Conservation (phyloP, 305 asterid genomes). For the Fraxinus albicans region DNA sequence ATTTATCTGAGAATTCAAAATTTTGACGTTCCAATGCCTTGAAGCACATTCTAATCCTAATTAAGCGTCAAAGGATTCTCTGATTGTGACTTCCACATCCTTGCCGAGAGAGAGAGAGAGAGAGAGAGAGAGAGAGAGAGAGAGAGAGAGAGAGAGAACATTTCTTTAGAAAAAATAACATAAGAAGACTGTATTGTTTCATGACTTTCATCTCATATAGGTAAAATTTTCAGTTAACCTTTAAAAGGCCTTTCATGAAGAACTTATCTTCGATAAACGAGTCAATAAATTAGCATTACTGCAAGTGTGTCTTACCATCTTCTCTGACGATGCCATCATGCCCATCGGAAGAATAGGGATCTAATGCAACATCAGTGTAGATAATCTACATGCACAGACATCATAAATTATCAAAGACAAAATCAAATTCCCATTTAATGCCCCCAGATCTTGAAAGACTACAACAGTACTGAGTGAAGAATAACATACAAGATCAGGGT, state of each 20-base stretch:
- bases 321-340: slow-evolving; percentile 98
- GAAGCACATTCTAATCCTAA: background rate
- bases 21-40: background rate
- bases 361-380: slow-evolving; percentile 93
- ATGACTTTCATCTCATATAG: background rate
- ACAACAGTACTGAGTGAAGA: slow-evolving; percentile 8
- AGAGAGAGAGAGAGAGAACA: too few relatives aligned
- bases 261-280: background rate
- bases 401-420: slow-evolving; percentile 12
- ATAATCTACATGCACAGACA: slow-evolving; percentile 52
- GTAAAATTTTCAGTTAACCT: background rate
- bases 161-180: background rate
- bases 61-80: background rate
- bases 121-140: too few relatives aligned
- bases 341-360: slow-evolving; percentile 97
- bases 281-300: background rate
- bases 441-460: background rate
- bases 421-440: background rate
- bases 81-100: background rate
- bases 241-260: background rate
- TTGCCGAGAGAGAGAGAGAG: background rate
- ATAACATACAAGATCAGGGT: slow-evolving; percentile 83
- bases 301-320: slow-evolving; percentile 61
- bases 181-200: background rate
- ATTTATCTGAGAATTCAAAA: background rate